Percentiles rank a stretch among this genome's conserved stretches.
Conservation (phyloP, 495 filamentous ascomycete species). For the Diplogelasinospora grovesii region DNA sequence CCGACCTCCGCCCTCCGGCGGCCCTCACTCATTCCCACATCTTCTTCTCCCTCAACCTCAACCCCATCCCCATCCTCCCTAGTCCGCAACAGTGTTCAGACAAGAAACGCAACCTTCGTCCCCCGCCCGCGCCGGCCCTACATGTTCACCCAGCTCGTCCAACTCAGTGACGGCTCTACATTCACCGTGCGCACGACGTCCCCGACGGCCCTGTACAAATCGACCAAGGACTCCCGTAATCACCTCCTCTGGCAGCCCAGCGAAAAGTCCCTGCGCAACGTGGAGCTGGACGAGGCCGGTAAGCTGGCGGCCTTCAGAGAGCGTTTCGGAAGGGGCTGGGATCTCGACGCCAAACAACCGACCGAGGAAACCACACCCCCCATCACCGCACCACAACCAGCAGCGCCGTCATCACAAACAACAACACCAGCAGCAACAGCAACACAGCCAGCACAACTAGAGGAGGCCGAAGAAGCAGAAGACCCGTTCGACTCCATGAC, state of each 20-base stretch:
- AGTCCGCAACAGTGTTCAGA: constrained; percentile 2
- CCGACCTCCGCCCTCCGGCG: constrained; percentile 20
- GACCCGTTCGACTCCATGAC: constrained; percentile 49
- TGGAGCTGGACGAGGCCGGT: constrained; percentile 95
- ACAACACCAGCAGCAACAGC: constrained; percentile 3
- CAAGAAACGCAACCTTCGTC: constrained; percentile 77
- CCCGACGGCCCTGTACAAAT: constrained; percentile 67
- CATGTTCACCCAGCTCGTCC: constrained; percentile 92
- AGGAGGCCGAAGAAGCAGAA: constrained; percentile 1
- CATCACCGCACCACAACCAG: constrained; percentile 8
- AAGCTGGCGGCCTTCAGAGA: constrained; percentile 76
- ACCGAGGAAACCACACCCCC: constrained; percentile 12
- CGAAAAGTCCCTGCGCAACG: constrained; percentile 66
- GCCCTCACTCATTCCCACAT: constrained; percentile 9
- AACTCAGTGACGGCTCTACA: constrained; percentile 84
- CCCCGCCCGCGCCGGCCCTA: constrained; percentile 83
- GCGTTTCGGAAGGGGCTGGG: constrained; percentile 78
- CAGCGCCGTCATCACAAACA: constrained; percentile 17
- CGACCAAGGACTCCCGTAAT: constrained; percentile 81
- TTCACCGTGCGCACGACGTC: constrained; percentile 86
- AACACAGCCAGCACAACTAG: constrained; percentile 16
- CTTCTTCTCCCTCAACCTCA: constrained; percentile 12
- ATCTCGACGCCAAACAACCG: constrained; percentile 32
- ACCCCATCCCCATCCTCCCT: constrained; percentile 1
- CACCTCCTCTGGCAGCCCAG: constrained; percentile 84